phyloP scores from a whole-genome alignment of 2,329 filamentous ascomycete species.

The Cladosporium cucumerinum region DNA sequence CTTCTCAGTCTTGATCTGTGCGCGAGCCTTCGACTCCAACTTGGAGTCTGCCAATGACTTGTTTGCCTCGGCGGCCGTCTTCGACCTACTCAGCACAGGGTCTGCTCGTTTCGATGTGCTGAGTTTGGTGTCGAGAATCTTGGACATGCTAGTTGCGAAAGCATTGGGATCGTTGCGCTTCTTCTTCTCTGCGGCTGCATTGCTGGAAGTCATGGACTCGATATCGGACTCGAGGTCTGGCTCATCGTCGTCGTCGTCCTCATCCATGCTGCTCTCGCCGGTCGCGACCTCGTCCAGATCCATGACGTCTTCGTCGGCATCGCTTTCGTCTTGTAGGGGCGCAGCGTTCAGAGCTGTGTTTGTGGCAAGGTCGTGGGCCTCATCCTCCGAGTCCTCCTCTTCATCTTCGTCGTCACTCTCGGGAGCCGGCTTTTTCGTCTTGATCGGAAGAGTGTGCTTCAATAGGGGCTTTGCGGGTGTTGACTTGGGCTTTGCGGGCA shows the following conservation, averaged over 20 bases:
- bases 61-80: constrained; percentile 67
- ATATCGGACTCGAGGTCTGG: constrained; percentile 36
- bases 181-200: constrained; percentile 48
- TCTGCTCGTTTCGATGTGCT: constrained; percentile 77
- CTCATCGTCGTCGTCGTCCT: constrained; percentile 42
- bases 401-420: constrained; percentile 23
- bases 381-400: constrained; percentile 44
- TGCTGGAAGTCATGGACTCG: constrained; percentile 29
- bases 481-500: constrained; percentile 16
- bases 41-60: constrained; percentile 70
- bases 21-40: constrained; percentile 76
- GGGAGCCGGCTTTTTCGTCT: constrained; percentile 6
- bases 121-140: constrained; percentile 87
- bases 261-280: constrained; percentile 36
- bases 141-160: constrained; percentile 89
- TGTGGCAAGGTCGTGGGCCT: constrained; percentile 40
- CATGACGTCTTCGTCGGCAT: constrained; percentile 21
- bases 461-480: constrained; percentile 24
- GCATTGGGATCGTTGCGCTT: constrained; percentile 91
- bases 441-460: constrained; percentile 17
- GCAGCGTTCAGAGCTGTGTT: constrained; percentile 25
- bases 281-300: constrained; percentile 25
- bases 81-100: constrained; percentile 84
- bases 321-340: constrained; percentile 20
- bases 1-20: constrained; percentile 77